Percentiles rank a stretch among this genome's conserved stretches.
Conservation (phyloP, 495 filamentous ascomycete species). For the Halenospora varia region DNA sequence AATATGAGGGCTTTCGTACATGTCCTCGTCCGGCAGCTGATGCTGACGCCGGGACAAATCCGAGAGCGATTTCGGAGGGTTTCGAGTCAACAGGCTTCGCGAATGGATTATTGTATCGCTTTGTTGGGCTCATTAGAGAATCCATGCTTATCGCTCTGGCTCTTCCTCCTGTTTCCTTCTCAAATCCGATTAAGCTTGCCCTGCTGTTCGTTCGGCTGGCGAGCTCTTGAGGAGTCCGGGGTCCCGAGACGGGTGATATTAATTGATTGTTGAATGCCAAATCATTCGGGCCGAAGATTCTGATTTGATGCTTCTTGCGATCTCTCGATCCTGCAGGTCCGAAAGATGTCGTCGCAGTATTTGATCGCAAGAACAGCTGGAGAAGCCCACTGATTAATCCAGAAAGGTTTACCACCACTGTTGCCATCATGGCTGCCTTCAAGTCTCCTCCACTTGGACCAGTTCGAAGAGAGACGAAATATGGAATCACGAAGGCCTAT, state of each 20-base stretch:
- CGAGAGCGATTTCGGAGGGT: constrained; percentile 1
- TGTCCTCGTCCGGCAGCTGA: constrained; percentile 4
- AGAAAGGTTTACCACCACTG: constrained; percentile 32
- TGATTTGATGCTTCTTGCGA: constrained; percentile 21
- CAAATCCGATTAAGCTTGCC: constrained; percentile 11
- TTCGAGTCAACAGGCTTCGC: not conserved
- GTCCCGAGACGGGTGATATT: constrained; percentile 16
- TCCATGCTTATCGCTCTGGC: constrained; percentile 20
- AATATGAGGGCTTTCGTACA: constrained; percentile 17
- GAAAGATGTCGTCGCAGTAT: constrained; percentile 30
- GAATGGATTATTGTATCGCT: not conserved
- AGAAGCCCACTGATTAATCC: constrained; percentile 31
- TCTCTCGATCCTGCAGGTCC: constrained; percentile 16
- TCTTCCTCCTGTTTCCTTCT: constrained; percentile 11
- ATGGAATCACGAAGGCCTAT: constrained; percentile 32
- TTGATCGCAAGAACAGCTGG: constrained; percentile 32
- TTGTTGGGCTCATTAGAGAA: constrained; percentile 6
- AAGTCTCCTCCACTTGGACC: constrained; percentile 9
- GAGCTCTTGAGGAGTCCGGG: constrained; percentile 6
- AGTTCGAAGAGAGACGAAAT: constrained; percentile 21
- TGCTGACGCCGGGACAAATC: not conserved
- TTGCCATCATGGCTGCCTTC: constrained; percentile 31
- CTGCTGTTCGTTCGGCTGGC: constrained; percentile 10
- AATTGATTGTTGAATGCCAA: constrained; percentile 24
- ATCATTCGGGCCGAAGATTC: constrained; percentile 31